Base-by-base conservation (phyloP, 331 rosid species). In the Phaseolus coccineus region DNA sequence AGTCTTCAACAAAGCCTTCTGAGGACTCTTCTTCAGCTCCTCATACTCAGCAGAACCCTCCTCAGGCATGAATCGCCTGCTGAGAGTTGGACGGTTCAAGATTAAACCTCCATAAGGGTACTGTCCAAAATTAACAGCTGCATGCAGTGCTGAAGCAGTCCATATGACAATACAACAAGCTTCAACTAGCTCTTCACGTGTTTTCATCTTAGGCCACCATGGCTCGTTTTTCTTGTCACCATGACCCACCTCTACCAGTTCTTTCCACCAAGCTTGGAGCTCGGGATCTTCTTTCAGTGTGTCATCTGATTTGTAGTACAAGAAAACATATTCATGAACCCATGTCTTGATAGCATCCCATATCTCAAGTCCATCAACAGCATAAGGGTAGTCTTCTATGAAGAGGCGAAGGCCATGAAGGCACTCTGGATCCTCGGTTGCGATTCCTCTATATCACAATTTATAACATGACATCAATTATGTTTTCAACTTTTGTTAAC, bases 201-300 rank as follows among this genome's bases (percentile, higher is more conserved):
- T 81, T 22, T 85, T 86, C 96, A 93, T 89, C 65, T 84, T 88
- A 0, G 92, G 94, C 94, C 96, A 93, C 94, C 93, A 85, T 4
- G 83, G 77, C 74, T 87, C 84, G 0, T 88, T 73, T 73, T 91
- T 91, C 87, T 81, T 80, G 81, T 91, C 96, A 13, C 89, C 92
- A 6, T 93, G 97, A 22, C 97, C 97, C 3, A 84, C 85, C 72
- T 89, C 89, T 62, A 74, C 80, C 0, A 89, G 81, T 65, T 93
- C 96, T 81, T 93, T 93, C 97, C 97, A 93, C 93, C 92, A 89
- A 9, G 91, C 76, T 74, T 91, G 94, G 61, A 91, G 94, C 59
- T 93, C 96, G 0, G 64, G 3, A 40, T 93, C 97, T 3, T 80
- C 71, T 15, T 14, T 78, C 3, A 93, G 80, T 4, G 42, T 52